phyloP scores from a whole-genome alignment of 2,329 filamentous ascomycete species.

The Raffaelea albimanens region DNA sequence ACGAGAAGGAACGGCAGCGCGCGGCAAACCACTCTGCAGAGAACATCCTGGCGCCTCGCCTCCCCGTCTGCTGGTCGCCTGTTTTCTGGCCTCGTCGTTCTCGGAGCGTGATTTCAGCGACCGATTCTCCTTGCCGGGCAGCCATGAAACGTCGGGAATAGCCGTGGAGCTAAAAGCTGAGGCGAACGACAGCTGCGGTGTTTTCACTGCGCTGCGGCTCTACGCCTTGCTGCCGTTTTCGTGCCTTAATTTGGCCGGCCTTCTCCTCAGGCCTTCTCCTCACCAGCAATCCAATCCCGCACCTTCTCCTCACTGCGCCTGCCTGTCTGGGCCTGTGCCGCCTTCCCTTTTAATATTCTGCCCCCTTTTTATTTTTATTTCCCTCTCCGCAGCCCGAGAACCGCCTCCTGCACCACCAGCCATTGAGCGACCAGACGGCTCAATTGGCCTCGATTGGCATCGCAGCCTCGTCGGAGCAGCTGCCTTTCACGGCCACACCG shows the following conservation, averaged over 20 bases:
- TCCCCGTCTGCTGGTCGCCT: too few relatives aligned
- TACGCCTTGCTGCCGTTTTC: neutral
- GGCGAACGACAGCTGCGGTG: neutral
- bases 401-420: neutral
- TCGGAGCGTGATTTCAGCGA: neutral
- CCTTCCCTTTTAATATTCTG: neutral
- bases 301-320: too few relatives aligned
- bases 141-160: conserved; percentile 7
- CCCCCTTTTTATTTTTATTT: neutral
- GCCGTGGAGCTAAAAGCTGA: conserved; percentile 3
- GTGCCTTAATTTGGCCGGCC: neutral
- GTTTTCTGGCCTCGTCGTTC: too few relatives aligned
- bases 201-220: neutral
- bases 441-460: neutral
- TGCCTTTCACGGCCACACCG: neutral
- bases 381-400: neutral
- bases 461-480: neutral
- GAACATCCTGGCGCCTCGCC: too few relatives aligned
- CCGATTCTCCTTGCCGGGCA: neutral
- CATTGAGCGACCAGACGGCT: neutral
- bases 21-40: too few relatives aligned
- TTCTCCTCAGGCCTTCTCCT: neutral
- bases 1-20: too few relatives aligned
- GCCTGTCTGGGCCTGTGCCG: too few relatives aligned
- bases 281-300: too few relatives aligned